A percentile compares a stretch with the other conserved stretches of the same genome.
Conservation (phyloP, 2,329 filamentous ascomycete species). For the Claviceps maximensis region DNA sequence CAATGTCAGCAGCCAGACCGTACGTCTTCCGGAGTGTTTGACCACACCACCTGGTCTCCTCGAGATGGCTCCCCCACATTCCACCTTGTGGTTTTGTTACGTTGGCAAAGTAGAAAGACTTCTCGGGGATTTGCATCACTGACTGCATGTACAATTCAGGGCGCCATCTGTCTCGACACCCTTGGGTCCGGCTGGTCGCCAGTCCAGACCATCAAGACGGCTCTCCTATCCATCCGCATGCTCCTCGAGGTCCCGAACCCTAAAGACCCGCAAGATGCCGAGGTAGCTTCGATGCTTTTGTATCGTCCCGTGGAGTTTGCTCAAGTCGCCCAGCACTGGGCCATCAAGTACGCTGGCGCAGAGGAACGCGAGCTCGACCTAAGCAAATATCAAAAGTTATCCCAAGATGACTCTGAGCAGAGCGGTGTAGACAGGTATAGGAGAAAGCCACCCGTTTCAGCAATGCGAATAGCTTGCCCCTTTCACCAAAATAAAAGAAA, state of each 20-base stretch:
- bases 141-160: slow-evolving; percentile 37
- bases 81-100: neutral
- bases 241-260: slow-evolving; percentile 89
- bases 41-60: neutral
- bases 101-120: neutral
- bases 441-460: neutral
- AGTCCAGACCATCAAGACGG: slow-evolving; percentile 90
- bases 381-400: slow-evolving; percentile 24
- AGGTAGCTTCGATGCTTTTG: slow-evolving; percentile 84
- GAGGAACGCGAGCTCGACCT: slow-evolving; percentile 33
- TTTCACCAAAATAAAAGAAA: neutral
- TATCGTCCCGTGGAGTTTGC: slow-evolving; percentile 67
- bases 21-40: slow-evolving; percentile 30
- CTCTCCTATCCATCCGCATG: slow-evolving; percentile 83
- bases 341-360: slow-evolving; percentile 68
- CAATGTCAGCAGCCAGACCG: slow-evolving; percentile 88
- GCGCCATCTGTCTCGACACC: slow-evolving; percentile 93
- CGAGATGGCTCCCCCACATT: neutral
- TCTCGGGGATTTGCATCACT: neutral
- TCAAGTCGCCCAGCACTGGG: slow-evolving; percentile 79
- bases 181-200: slow-evolving; percentile 85
- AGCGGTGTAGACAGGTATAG: slow-evolving; percentile 17
- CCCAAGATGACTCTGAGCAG: slow-evolving; percentile 1
- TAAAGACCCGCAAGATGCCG: slow-evolving; percentile 91
- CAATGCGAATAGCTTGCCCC: neutral